Evolutionary conservation across 1,284 basidiomycete species (phyloP), one percentile per base, ranked within the genome.

Genomic region (Athelia psychrophila): DNA sequence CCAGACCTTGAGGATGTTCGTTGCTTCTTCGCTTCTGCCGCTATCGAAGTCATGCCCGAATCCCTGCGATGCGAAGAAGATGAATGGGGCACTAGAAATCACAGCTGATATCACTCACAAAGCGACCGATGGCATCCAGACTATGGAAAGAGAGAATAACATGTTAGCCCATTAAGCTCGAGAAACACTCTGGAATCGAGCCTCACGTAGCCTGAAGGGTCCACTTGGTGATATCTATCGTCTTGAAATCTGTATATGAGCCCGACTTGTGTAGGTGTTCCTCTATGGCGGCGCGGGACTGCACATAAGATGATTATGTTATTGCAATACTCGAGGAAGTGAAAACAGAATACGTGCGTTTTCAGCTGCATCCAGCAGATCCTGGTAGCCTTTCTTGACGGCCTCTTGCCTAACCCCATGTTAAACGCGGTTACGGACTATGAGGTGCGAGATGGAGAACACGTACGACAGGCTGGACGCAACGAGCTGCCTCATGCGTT

Each of bases 21-120:
- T 30, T 2, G 65, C 63, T 12, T 64, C 61, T 1, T 53, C 23
- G 42, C 54, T 60, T 30, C 59, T 46, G 0, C 66, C 66, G 12
- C 51, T 55, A 16, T 56, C 48, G 49, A 68, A 68, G 46, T 68
- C 64, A 32, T 63, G 58, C 24, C 51, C 56, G 45, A 63, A 62
- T 9, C 56, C 58, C 27, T 30, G n/a, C n/a, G 27, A 6, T 30
- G 27, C 27, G n/a, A 30, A 13, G 6, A 5, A 6, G 27, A 13
- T 30, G 6, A 30, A 13, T 13, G 13, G 33, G 52, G 32, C 20
- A 61, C 57, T 13, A 54, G 52, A 55, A 54, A 32, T 9, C 13
- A 3, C 23, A 2, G 8, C 25, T 20, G 25, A 9, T 13, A 30
- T 13, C 27, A 30, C 27, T 5, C 27, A 30, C 27, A 24, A 60